These are phyloP conservation scores for Fusarium sp. DNA, from an alignment of 2,329 filamentous ascomycete species.

Conservation along the genomic window DNA sequence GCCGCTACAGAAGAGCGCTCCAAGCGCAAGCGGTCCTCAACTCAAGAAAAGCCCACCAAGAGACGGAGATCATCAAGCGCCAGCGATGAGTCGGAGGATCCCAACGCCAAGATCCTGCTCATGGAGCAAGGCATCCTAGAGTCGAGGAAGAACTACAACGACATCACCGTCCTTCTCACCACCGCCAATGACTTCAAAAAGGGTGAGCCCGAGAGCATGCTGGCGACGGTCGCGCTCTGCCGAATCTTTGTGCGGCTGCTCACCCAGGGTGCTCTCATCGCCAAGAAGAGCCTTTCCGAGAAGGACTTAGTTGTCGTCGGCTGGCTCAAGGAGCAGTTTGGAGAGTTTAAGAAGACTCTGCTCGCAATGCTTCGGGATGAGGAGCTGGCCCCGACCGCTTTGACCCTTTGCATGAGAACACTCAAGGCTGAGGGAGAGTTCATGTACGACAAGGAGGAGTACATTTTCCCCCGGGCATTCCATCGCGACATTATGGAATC, in stretches of 20 bases:
- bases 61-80: conserved; percentile 62
- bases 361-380: conserved; percentile 71
- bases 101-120: conserved; percentile 74
- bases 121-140: conserved; percentile 86
- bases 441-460: conserved; percentile 70
- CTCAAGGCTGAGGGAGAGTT: conserved; percentile 82
- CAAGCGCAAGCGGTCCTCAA: conserved; percentile 66
- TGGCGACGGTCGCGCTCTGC: conserved; percentile 85
- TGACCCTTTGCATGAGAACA: conserved; percentile 86
- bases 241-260: conserved; percentile 87
- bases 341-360: conserved; percentile 76
- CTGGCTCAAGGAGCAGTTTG: conserved; percentile 82
- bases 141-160: conserved; percentile 92
- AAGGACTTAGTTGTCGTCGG: conserved; percentile 79
- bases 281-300: conserved; percentile 74
- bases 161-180: conserved; percentile 79
- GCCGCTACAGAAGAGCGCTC: conserved; percentile 46
- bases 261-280: conserved; percentile 76
- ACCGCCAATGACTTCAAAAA: conserved; percentile 61
- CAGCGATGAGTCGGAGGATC: conserved; percentile 63
- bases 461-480: conserved; percentile 76
- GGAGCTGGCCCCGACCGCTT: conserved; percentile 73
- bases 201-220: conserved; percentile 66
- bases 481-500: conserved; percentile 73
- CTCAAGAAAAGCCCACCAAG: conserved; percentile 61